Base-by-base conservation (phyloP, 1,284 basidiomycete genomes). In the Ceratobasidium sp. region DNA sequence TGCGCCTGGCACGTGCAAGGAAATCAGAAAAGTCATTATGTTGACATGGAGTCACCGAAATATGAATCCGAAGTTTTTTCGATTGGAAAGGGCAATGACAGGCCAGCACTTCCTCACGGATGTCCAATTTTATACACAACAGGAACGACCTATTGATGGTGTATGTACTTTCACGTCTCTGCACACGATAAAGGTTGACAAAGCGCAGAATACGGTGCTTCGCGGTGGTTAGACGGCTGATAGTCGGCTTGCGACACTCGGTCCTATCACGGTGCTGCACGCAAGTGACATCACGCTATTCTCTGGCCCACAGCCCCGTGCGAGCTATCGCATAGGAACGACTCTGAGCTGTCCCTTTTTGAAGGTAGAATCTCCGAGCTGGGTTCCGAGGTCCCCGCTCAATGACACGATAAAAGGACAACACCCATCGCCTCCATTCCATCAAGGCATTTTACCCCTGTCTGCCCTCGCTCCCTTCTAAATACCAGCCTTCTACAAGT, bases 161-260 rank as follows among this genome's bases (percentile, higher is more conserved):
- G 54, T 40, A 59, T 70, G 40, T 49, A 70, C 66, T 58, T 59
- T 70, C 54, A 44, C 11, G 66, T 70, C 66, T 59, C 42, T 59
- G 56, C 54, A 70, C 25, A 36, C 18, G 42, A 8, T 25, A 51
- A 53, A 51, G 16, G n/a, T 59, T 58, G 66, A 54, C 54, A 40
- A 59, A 70, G 30, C 66, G 46, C 33, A 54, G 21, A 38, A 36
- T 46, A 70, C 25, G 46, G 28, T 46, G 38, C 44, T 56, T 36
- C 54, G 54, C 66, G 66, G 66, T 70, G 23, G 53, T 46, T 59
- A 70, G 14, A 70, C 66, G 66, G 66, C 66, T 59, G 66, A 70
- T 70, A 46, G 38, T 70, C 66, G 66, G 66, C 36, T 70, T 70
- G 49, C 40, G 21, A 48, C 33, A 59, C 33, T 70, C 66, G 66